Evolutionary conservation across 2,329 filamentous ascomycete genomes (phyloP).

Genomic region (Venturia oleaginea): DNA sequence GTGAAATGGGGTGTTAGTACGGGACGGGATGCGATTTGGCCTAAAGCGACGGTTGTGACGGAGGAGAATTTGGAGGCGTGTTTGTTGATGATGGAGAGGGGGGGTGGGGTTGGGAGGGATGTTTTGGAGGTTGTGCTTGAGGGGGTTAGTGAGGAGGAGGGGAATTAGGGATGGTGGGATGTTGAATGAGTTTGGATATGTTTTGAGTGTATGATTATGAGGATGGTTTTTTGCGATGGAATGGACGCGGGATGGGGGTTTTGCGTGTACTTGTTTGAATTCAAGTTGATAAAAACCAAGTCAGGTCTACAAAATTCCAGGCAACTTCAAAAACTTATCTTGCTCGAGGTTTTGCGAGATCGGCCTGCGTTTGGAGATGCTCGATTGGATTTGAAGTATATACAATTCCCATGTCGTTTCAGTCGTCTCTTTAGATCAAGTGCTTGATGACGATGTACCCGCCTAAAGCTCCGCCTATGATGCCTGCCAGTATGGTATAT

Average conservation of each 20-base stretch:
- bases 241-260: too few species aligned
- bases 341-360: too few species aligned
- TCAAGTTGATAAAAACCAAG: too few species aligned
- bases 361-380: too few species aligned
- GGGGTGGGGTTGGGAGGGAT: slow-evolving; percentile 24
- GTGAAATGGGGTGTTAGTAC: slow-evolving; percentile 24
- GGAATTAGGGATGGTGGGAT: neutral
- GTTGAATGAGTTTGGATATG: too few species aligned
- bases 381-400: too few species aligned
- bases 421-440: neutral
- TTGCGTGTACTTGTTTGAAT: too few species aligned
- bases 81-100: slow-evolving; percentile 22
- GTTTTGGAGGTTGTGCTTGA: slow-evolving; percentile 26
- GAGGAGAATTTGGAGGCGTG: slow-evolving; percentile 26
- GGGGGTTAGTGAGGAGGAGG: neutral
- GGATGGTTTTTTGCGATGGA: too few species aligned
- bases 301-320: too few species aligned
- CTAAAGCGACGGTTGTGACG: slow-evolving; percentile 26
- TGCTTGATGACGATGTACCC: neutral
- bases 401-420: neutral
- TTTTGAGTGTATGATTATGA: too few species aligned
- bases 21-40: slow-evolving; percentile 25
- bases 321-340: too few species aligned
- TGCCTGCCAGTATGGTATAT: slow-evolving; percentile 28
- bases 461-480: slow-evolving; percentile 19